Percentiles rank a stretch among this genome's conserved stretches.
These are phyloP conservation scores for Fusarium staphyleae DNA, from an alignment of 2,329 filamentous ascomycete genomes.

Conservation along the genomic window DNA sequence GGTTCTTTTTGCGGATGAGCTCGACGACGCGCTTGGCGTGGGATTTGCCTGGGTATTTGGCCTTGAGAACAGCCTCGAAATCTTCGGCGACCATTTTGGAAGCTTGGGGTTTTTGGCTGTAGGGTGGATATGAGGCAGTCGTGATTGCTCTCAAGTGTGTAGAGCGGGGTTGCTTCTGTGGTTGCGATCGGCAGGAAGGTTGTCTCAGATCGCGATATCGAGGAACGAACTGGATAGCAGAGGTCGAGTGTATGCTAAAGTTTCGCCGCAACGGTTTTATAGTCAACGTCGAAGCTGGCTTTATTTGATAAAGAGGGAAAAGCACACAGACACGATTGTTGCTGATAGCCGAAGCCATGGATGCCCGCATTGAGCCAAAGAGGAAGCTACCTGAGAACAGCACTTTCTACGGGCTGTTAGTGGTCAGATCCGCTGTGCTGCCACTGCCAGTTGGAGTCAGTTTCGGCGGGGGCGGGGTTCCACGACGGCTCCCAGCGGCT, in stretches of 20 bases:
- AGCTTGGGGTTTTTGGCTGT: neutral
- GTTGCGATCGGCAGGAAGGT: neutral
- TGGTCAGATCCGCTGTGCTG: constrained; percentile 24
- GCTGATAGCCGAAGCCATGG: constrained; percentile 26
- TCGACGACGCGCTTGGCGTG: constrained; percentile 87
- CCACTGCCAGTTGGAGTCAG: constrained; percentile 26
- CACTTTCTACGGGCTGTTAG: constrained; percentile 7
- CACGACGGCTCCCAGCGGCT: constrained; percentile 35
- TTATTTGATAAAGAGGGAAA: constrained; percentile 3
- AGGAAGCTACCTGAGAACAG: constrained; percentile 32
- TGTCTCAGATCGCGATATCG: neutral
- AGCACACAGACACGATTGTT: constrained; percentile 2
- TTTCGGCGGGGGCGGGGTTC: neutral
- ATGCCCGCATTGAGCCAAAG: constrained; percentile 12
- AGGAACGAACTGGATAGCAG: neutral
- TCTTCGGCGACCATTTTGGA: constrained; percentile 49
- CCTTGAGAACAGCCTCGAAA: constrained; percentile 62
- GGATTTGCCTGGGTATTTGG: constrained; percentile 82
- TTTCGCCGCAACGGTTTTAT: neutral
- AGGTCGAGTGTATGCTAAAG: neutral
- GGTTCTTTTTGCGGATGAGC: constrained; percentile 72
- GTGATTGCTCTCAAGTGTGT: constrained; percentile 11
- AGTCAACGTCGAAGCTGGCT: neutral
- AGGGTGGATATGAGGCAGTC: neutral
- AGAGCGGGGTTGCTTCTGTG: constrained; percentile 7